Evolutionary conservation across 2,329 filamentous ascomycete species (phyloP), one percentile per base, ranked within the genome.

Genomic region (Didymella segeticola): DNA sequence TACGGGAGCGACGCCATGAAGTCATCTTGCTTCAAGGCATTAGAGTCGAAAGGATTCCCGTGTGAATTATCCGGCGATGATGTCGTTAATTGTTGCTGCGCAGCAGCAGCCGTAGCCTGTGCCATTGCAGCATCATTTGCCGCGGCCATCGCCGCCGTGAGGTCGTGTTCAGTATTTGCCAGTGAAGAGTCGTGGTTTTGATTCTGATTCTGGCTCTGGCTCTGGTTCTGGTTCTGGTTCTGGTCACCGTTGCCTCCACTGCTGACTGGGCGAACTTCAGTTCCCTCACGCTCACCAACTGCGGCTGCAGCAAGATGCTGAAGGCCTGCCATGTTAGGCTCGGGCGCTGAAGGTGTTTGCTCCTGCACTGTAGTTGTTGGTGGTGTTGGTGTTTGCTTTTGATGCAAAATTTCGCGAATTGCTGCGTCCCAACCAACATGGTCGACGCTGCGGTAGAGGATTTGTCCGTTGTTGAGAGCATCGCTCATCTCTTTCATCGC

Each of bases 281-380:
- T 48, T 25, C 68, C 64, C 45, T 71, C 71, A 14, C 72, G 69
- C 51, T 74, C 72, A 14, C 71, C 71, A 0, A 75, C 73, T 5
- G 73, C 73, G 9, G 73, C 72, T 4, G 71, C 73, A 17, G 73
- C 72, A 3, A 75, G 70, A 46, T 75, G 72, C 43, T 75, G 71
- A 0, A 75, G 64, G 12, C 72, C 71, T 15, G 66, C 71, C 69
- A 75, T 73, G 47, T 75, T 74, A 10, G 70, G 71, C 46, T 73
- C 65, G 2, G 58, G n/a, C 6, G 57, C 58, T 8, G 69, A 53
- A 42, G 55, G 65, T 6, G 62, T 62, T 34, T 67, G 70, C 20
- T 73, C 71, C 3, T 53, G 34, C 2, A 57, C 27, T 5, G 52
- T 45, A 8, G 63, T 65, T 17, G 42, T 47, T 5, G 62, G 51